phyloP scores from a whole-genome alignment of 2,329 filamentous ascomycete species.

The Phaeophleospora eucalypticola region DNA sequence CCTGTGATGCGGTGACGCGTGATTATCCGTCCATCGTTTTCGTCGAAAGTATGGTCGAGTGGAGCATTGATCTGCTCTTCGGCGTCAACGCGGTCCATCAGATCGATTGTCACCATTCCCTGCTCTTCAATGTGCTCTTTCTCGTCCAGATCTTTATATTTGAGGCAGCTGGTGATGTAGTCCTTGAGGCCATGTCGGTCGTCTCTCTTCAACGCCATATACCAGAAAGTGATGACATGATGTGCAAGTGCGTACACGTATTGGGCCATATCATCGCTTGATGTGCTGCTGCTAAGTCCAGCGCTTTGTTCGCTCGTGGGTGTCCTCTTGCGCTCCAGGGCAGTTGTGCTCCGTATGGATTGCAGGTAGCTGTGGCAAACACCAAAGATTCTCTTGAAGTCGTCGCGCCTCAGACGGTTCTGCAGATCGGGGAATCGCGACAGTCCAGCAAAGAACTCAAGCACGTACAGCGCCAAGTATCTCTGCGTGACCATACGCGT shows the following conservation, averaged over 20 bases:
- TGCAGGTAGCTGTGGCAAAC: slow-evolving; percentile 93
- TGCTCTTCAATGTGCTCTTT: slow-evolving; percentile 81
- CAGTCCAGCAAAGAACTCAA: slow-evolving; percentile 89
- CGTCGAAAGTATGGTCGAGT: slow-evolving; percentile 54
- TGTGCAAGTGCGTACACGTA: slow-evolving; percentile 94
- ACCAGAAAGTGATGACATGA: slow-evolving; percentile 96
- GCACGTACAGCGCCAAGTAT: slow-evolving; percentile 85
- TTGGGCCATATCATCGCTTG: slow-evolving; percentile 34
- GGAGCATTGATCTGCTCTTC: slow-evolving; percentile 64
- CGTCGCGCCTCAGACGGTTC: slow-evolving; percentile 59
- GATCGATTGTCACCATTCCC: slow-evolving; percentile 86
- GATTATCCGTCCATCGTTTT: slow-evolving; percentile 61
- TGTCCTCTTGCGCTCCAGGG: slow-evolving; percentile 22
- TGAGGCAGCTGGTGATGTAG: slow-evolving; percentile 83
- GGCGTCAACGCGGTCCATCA: slow-evolving; percentile 44
- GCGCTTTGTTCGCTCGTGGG: slow-evolving; percentile 26
- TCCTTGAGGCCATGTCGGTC: slow-evolving; percentile 80
- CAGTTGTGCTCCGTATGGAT: slow-evolving; percentile 60
- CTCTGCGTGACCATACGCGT: slow-evolving; percentile 92
- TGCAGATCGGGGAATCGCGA: slow-evolving; percentile 68
- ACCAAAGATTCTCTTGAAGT: slow-evolving; percentile 90
- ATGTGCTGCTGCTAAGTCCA: slow-evolving; percentile 18
- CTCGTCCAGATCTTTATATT: slow-evolving; percentile 71
- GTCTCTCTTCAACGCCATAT: slow-evolving; percentile 78
- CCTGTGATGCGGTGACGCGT: slow-evolving; percentile 70